These are phyloP conservation scores for Phyllosticta capitalensis DNA, from an alignment of 2,329 filamentous ascomycete genomes.

Conservation along the genomic window DNA sequence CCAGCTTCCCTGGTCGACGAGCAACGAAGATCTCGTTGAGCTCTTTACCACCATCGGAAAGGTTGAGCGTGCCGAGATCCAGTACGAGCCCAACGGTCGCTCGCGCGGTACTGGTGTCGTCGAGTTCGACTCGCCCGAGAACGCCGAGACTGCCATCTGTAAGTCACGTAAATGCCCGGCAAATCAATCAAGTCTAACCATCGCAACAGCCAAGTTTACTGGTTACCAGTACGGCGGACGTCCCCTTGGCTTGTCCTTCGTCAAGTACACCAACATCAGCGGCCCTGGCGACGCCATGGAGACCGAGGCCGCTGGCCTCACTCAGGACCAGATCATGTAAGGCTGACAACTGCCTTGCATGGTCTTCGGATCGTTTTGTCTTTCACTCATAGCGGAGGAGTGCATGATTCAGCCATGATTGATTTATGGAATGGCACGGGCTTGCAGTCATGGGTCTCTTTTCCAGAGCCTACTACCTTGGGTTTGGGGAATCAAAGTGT, in stretches of 20 bases:
- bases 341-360: background rate
- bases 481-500: background rate
- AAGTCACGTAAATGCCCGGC: slow-evolving; percentile 21
- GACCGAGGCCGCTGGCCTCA: slow-evolving; percentile 61
- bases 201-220: slow-evolving; percentile 69
- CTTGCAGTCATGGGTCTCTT: background rate
- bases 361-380: background rate
- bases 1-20: slow-evolving; percentile 95
- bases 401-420: background rate
- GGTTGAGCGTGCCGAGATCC: slow-evolving; percentile 97
- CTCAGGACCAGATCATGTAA: slow-evolving; percentile 99
- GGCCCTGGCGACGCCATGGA: slow-evolving; percentile 64
- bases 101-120: slow-evolving; percentile 96
- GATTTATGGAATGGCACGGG: background rate
- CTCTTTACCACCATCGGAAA: slow-evolving; percentile 97
- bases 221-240: slow-evolving; percentile 95
- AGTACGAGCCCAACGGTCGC: slow-evolving; percentile 93
- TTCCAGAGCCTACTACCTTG: background rate
- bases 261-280: slow-evolving; percentile 75
- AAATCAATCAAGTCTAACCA: slow-evolving; percentile 18
- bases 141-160: slow-evolving; percentile 83
- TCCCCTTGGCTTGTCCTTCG: slow-evolving; percentile 83
- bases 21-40: slow-evolving; percentile 93
- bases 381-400: background rate
- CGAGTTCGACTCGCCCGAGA: slow-evolving; percentile 72